These are phyloP conservation scores for Aspergillus candidus DNA, from an alignment of 2,329 filamentous ascomycete species.

Conservation along the genomic window DNA sequence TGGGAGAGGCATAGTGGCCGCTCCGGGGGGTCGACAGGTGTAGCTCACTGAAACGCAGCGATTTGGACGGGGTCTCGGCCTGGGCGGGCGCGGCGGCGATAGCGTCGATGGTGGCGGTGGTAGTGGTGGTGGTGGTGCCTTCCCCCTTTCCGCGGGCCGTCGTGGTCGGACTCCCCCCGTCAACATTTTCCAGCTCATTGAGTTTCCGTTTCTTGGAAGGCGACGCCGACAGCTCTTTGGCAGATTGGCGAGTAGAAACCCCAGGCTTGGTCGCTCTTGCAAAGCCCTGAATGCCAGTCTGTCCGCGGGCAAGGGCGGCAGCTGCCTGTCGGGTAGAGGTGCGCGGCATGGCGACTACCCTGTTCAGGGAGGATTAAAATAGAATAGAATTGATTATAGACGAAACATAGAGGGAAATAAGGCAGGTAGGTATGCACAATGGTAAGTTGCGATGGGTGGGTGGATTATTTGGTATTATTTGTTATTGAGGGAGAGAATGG, in stretches of 20 bases:
- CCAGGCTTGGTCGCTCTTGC: slow-evolving; percentile 41
- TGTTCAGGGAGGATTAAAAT: slow-evolving; percentile 11
- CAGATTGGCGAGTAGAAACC: slow-evolving; percentile 6
- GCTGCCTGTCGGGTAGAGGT: slow-evolving; percentile 21
- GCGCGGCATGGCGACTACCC: slow-evolving; percentile 28
- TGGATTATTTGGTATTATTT: too few species aligned
- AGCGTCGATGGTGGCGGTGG: neutral
- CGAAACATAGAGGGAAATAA: slow-evolving; percentile 4
- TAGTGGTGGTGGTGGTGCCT: neutral
- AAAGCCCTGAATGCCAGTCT: slow-evolving; percentile 41
- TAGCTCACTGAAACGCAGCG: slow-evolving; percentile 28
- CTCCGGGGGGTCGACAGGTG: slow-evolving; percentile 29
- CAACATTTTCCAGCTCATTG: slow-evolving; percentile 29
- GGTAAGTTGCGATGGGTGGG: neutral
- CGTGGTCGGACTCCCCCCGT: slow-evolving; percentile 15
- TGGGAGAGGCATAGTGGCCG: slow-evolving; percentile 20
- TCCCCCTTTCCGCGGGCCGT: slow-evolving; percentile 5
- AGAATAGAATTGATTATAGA: neutral
- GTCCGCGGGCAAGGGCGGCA: slow-evolving; percentile 27
- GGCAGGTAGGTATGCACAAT: slow-evolving; percentile 4
- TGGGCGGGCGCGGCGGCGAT: slow-evolving; percentile 1
- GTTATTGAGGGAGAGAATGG: neutral
- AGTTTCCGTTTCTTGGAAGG: slow-evolving; percentile 39
- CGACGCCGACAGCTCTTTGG: slow-evolving; percentile 30
- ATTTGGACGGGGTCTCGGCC: slow-evolving; percentile 28